Evolutionary conservation across 2,329 filamentous ascomycete species (phyloP).

Genomic region (Cyphellophora attinorum): DNA sequence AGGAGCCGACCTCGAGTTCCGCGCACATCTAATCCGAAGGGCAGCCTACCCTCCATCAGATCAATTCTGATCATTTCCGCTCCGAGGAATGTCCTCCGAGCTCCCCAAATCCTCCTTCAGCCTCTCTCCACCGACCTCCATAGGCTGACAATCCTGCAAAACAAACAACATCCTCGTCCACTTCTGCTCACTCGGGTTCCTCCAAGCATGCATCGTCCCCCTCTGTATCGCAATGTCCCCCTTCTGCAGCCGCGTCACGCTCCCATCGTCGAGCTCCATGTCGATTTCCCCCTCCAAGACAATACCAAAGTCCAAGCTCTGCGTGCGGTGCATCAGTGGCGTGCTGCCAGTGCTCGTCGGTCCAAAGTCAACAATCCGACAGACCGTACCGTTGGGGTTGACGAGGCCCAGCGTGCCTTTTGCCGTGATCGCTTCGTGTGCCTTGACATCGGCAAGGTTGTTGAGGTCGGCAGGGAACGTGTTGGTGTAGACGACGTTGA

Average conservation of each 20-base stretch:
- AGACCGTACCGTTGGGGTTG: constrained; percentile 11
- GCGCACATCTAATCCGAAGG: too few relatives aligned
- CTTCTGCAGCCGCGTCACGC: constrained; percentile 32
- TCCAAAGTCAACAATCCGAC: constrained; percentile 32
- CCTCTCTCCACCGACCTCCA: constrained; percentile 5
- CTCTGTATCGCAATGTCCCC: constrained; percentile 48
- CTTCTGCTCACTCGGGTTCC: constrained; percentile 21
- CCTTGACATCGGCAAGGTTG: constrained; percentile 7
- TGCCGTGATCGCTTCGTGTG: constrained; percentile 22
- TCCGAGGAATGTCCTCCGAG: too few relatives aligned
- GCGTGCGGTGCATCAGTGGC: constrained; percentile 43
- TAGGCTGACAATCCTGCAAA: constrained; percentile 9
- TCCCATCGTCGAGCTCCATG: constrained; percentile 42
- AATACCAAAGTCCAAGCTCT: constrained; percentile 45
- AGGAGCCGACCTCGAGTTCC: too few relatives aligned
- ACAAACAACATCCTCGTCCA: constrained; percentile 13
- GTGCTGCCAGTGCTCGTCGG: constrained; percentile 30
- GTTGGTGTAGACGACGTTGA: constrained; percentile 7
- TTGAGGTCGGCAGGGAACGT: constrained; percentile 9
- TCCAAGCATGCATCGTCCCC: constrained; percentile 31
- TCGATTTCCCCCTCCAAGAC: constrained; percentile 45
- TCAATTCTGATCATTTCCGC: too few relatives aligned
- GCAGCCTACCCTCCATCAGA: too few relatives aligned
- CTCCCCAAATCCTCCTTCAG: constrained; percentile 13
- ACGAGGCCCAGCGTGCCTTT: constrained; percentile 17